Base-by-base conservation (phyloP, 1,284 basidiomycete species). In the Schizophyllum amplum region DNA sequence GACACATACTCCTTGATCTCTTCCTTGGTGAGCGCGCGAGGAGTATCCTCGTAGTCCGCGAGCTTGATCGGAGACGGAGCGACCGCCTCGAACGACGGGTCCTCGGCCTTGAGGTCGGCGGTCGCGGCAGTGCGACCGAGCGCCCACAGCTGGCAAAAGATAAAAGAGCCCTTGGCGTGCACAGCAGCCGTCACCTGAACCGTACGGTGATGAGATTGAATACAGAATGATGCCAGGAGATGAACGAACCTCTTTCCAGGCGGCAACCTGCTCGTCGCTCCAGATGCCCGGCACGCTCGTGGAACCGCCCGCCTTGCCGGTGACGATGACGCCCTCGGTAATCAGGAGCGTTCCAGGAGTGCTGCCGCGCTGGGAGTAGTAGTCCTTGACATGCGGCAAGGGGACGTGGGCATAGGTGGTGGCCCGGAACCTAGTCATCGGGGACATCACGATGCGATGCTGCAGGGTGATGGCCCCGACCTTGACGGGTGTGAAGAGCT, bases 361-460 rank as follows among this genome's bases (percentile, higher is more conserved):
- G 47, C 47, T 49, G 25, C 47, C 54, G 17, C 54, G 26, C 25
- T 50, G 54, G 17, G 27, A 4, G 20, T 50, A 55, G 27, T 27
- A 55, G n/a, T 49, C 24, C 4, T 15, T 2, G n/a, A n/a, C n/a
- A n/a, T n/a, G n/a, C n/a, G n/a, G n/a, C n/a, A n/a, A n/a, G n/a
- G n/a, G n/a, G n/a, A 53, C 53, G n/a, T n/a, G n/a, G n/a, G n/a
- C n/a, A n/a, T n/a, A n/a, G n/a, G 22, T 25, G 46, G 56, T 60
- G 24, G 59, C 59, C 7, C 59, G 52, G 27, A 56, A 54, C 6
- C 62, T 53, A 11, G 60, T 59, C 51, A 64, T 54, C 11, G 63
- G 61, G 4, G 61, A 59, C 52, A 62, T 57, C 17, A 60, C 58
- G 6, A 64, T 54, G 24, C 63, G 63, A 52, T 61, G 61, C 25